Evolutionary conservation across 73 alveolate species (phyloP), one percentile per base, ranked within the genome.

Genomic region (Tetrahymena elliotti): DNA sequence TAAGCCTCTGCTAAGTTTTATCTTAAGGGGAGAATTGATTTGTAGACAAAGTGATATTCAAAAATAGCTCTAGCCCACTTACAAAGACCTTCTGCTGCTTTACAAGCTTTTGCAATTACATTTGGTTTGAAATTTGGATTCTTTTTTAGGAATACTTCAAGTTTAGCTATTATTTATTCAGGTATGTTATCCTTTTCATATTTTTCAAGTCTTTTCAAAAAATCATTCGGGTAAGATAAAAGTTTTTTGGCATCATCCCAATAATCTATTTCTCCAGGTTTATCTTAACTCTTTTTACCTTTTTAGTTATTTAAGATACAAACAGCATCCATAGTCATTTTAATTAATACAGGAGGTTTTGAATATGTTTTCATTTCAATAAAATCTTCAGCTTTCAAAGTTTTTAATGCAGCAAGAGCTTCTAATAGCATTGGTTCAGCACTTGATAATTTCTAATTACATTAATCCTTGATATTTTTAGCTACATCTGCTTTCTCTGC

Each of bases 271-370:
- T 93, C 96, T 6, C 98, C 96, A 83, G 88, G 88, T 31, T 68
- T 68, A 31, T 97, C 98, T 93, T 97, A 97, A 27, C 94, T 94
- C 96, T 97, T 98, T 20, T 96, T 97, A 15, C 99, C 98, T 68
- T 97, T 93, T 53, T 95, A 84, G 38, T 97, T 97, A 13, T 93
- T 93, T 97, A 98, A 95, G 22, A 98, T 98, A 94, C 98, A 98
- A 38, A 97, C 97, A 52, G 99, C 98, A 83, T 98, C 99, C 93
- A 98, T 95, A 38, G 99, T 98, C 83, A 98, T 96, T 83, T 96
- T 97, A 35, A 99, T 98, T 84, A 98, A 98, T 37, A 96, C 98
- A 22, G 99, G 99, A 38, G 99, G 99, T 35, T 98, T 98, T 95
- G 96, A 97, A 95, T 98, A 97, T 92, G 99, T 94, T 94, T 99